phyloP scores from a whole-genome alignment of 805 yeast genomes.

The Cyberlindnera amylophila region DNA sequence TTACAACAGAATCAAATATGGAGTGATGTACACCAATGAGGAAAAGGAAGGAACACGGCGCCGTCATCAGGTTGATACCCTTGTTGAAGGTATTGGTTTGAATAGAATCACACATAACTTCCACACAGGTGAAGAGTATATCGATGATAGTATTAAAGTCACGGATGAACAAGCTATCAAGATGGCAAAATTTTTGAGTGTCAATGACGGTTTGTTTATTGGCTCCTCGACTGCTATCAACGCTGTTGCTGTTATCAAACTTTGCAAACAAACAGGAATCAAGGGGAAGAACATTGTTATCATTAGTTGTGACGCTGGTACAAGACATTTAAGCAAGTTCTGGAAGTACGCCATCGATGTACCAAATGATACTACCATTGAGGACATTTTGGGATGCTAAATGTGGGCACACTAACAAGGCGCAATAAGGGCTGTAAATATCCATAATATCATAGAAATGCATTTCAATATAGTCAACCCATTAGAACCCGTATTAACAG shows the following conservation, averaged over 20 bases:
- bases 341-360: conserved; percentile 67
- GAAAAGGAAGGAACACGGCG: conserved; percentile 93
- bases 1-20: conserved; percentile 76
- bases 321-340: conserved; percentile 85
- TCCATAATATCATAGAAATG: too few relatives aligned
- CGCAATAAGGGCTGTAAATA: too few relatives aligned
- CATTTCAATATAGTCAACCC: too few relatives aligned
- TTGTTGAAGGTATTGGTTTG: conserved; percentile 91
- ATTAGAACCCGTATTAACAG: too few relatives aligned
- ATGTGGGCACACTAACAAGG: too few relatives aligned
- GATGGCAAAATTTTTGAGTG: conserved; percentile 83
- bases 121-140: conserved; percentile 58
- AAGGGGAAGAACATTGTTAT: conserved; percentile 71
- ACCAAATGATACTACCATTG: conserved; percentile 30
- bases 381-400: conserved; percentile 29
- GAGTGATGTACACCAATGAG: conserved; percentile 88
- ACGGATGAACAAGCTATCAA: conserved; percentile 74
- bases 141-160: conserved; percentile 80
- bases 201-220: conserved; percentile 83
- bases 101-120: conserved; percentile 85
- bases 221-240: conserved; percentile 94
- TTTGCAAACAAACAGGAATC: conserved; percentile 41
- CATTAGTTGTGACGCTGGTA: conserved; percentile 89
- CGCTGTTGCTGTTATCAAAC: conserved; percentile 79
- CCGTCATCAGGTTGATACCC: conserved; percentile 93